These are phyloP conservation scores for Penstemon davidsonii DNA, from an alignment of 257 asterid species.

Conservation along the genomic window DNA sequence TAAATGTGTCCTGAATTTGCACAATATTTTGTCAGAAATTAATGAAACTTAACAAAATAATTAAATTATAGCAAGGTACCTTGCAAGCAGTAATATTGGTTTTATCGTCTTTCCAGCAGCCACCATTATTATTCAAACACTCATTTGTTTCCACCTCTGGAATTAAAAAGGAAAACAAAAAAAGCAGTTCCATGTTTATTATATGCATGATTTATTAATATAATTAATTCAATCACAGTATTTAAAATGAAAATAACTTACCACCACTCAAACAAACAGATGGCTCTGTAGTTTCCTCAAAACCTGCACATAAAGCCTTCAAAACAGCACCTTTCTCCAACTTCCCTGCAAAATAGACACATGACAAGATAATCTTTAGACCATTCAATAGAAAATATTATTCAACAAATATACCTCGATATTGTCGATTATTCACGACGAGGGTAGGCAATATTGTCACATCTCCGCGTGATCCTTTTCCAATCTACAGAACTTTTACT, in stretches of 20 bases:
- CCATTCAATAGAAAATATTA: background rate
- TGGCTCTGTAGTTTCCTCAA: constrained; percentile 84
- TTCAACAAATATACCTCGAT: constrained; percentile 64
- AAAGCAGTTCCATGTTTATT: constrained; percentile 24
- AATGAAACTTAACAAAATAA: background rate
- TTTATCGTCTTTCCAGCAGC: constrained; percentile 70
- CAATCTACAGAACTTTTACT: constrained; percentile 52
- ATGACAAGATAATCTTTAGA: constrained; percentile 15
- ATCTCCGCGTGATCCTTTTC: constrained; percentile 93
- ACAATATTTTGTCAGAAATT: constrained; percentile 10
- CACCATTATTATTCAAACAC: constrained; percentile 78
- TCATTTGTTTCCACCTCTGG: constrained; percentile 79
- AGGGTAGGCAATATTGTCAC: constrained; percentile 90
- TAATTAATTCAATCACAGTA: constrained; percentile 8
- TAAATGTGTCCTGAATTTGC: constrained; percentile 43
- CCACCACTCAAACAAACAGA: constrained; percentile 68
- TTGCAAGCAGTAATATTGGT: constrained; percentile 79
- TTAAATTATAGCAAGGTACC: constrained; percentile 36
- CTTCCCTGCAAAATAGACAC: constrained; percentile 49
- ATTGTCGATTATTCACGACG: constrained; percentile 85
- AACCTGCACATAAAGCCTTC: constrained; percentile 84
- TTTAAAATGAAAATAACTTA: constrained; percentile 24
- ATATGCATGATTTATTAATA: background rate
- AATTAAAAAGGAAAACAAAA: constrained; percentile 5
- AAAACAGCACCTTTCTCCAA: constrained; percentile 78